phyloP scores from a whole-genome alignment of 129 eudicot species.

The Glebionis coronaria region DNA sequence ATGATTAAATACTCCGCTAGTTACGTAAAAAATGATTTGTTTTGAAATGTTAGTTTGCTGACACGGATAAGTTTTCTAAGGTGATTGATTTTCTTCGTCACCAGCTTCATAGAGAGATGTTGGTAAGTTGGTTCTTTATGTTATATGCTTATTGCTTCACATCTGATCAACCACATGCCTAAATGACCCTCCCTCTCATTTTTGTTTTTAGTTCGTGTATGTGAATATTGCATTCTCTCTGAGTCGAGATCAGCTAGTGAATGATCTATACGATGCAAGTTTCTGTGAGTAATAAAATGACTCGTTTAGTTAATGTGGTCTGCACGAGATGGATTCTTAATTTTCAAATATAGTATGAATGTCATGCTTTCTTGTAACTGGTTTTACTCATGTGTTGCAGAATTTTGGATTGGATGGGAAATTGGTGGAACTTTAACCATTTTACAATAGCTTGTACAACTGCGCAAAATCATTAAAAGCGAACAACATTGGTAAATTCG shows the following conservation, averaged over 20 bases:
- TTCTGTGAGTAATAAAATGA: too few species aligned
- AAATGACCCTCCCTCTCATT: neutral
- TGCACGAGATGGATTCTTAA: too few species aligned
- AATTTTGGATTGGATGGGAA: conserved; percentile 96
- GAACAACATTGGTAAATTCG: conserved; percentile 19
- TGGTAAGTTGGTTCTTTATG: too few species aligned
- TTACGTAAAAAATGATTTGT: too few species aligned
- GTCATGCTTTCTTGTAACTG: conserved; percentile 20
- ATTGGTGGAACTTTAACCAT: conserved; percentile 55
- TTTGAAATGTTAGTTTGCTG: conserved; percentile 54
- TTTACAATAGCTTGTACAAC: conserved; percentile 19
- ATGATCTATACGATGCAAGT: too few species aligned
- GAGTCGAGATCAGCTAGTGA: conserved; percentile 81
- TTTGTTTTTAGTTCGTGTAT: conserved; percentile 67
- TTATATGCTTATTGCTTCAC: conserved; percentile 29
- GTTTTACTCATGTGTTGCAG: conserved; percentile 42
- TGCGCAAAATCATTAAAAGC: conserved; percentile 2
- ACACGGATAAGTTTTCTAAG: conserved; percentile 70
- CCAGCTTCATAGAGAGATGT: too few species aligned
- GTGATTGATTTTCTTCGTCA: too few species aligned
- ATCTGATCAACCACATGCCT: too few species aligned
- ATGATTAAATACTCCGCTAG: too few species aligned
- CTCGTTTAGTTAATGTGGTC: conserved; percentile 30
- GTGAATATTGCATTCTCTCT: conserved; percentile 94
- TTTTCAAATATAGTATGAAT: too few species aligned